Base-by-base conservation (phyloP, 805 yeast genomes). In the Nakazawaea ambrosiae region DNA sequence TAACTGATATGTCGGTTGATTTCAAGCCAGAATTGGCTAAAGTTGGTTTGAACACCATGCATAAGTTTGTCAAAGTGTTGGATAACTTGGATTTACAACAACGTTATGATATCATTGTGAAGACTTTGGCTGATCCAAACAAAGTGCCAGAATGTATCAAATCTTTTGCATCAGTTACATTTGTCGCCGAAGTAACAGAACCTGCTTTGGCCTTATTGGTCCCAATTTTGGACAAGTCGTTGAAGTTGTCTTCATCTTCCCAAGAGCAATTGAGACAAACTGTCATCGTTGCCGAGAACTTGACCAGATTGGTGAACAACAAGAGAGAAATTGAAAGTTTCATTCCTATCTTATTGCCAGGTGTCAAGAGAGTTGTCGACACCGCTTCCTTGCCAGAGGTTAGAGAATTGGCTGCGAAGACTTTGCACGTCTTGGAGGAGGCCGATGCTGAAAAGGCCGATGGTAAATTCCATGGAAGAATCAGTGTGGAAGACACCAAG, bases 111-210 rank as follows among this genome's bases (percentile, higher is more conserved):
- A 58, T 80, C 37, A 87, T 90, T 57, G 83, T 86, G 27, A 84
- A 82, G 46, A 90, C 97, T 35, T 71, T 92, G 60, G 88, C 94
- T 33, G 84, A 90, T 55, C 97, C 97, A 39, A 70, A 70, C 46
- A 83, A 84, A 55, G 95, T 90, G 34, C 85, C 96, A 40, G 81
- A 75, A 42, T 88, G 96, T 61, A 85, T 90, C 59, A 85, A 82
- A 61, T 76, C 90, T 31, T 72, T 90, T 45, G 82, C 96, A 2
- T 83, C 94, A 28, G 97, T 90, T 38, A 92, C 98, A 0, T 90
- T 90, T 59, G 97, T 90, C 34, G 96, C 98, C 33, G 98, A 92
- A 66, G 98, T 90, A 45, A 92, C 97, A 12, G 97, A 89, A 65
- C 94, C 97, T 4, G 94, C 95, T 4, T 69, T 90, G 49, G 75